Conservation (phyloP, 2,329 filamentous ascomycete species). For the Aspergillus brunneoviolaceus region DNA sequence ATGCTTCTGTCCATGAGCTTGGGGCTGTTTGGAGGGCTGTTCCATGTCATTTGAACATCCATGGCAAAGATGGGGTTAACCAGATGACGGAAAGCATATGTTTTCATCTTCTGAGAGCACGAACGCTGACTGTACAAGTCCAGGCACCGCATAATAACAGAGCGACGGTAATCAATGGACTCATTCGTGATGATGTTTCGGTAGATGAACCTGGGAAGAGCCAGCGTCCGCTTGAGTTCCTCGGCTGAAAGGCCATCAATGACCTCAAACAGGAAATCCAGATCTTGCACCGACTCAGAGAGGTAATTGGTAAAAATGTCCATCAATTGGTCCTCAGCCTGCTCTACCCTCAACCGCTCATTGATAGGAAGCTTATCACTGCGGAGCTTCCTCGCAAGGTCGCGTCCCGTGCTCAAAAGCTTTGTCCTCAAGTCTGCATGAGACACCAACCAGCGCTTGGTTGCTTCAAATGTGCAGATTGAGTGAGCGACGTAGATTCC, state of each 20-base stretch:
- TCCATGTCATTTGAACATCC: constrained; percentile 86
- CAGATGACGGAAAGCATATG: constrained; percentile 85
- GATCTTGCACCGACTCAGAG: constrained; percentile 68
- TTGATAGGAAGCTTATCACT: constrained; percentile 67
- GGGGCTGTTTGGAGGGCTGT: constrained; percentile 58
- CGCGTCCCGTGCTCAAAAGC: constrained; percentile 66
- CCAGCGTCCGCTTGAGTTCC: constrained; percentile 74
- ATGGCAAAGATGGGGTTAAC: constrained; percentile 96
- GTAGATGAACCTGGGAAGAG: constrained; percentile 81
- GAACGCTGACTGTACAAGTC: constrained; percentile 79
- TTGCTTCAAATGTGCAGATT: constrained; percentile 65
- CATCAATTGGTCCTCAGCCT: constrained; percentile 86
- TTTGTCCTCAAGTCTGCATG: constrained; percentile 59
- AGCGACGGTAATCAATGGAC: constrained; percentile 81
- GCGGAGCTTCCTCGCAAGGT: constrained; percentile 73
- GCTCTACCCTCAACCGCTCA: constrained; percentile 80
- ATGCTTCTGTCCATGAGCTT: constrained; percentile 81
- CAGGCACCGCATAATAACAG: constrained; percentile 78
- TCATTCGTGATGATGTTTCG: constrained; percentile 77
- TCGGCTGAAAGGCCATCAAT: constrained; percentile 81
- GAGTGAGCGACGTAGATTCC: constrained; percentile 82
- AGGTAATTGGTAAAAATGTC: constrained; percentile 79
- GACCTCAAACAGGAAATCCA: constrained; percentile 81
- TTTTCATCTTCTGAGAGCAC: constrained; percentile 84
- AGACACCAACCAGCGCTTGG: constrained; percentile 64